Base-by-base conservation (phyloP, 2,329 filamentous ascomycete genomes). In the Fusarium sp. region DNA sequence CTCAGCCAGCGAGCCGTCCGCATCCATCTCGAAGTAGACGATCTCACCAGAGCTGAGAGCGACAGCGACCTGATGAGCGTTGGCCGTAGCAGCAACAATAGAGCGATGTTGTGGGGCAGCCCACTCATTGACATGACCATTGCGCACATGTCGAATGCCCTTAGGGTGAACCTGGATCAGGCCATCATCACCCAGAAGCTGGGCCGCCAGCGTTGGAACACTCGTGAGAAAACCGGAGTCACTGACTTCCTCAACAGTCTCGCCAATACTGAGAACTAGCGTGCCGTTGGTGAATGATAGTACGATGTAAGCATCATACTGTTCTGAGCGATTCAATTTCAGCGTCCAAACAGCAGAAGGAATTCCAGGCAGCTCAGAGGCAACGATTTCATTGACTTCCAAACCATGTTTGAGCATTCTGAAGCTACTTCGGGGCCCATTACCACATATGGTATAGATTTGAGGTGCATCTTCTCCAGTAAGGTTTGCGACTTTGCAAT, bases 11-110 rank as follows among this genome's bases (percentile, higher is more conserved):
- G 93, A 93, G 35, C 95, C 95, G 81, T 98, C 95, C 0, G 90
- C 88, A 77, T 98, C 96, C 90, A 98, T 95, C 80, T 99, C 97
- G 75, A 99, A 99, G 79, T 98, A 99, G 45, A 97, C 93, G 71
- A 99, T 95, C 81, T 99, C 96, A 41, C 95, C 95, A 13, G 95
- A 98, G 79, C 95, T 98, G 31, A 99, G 86, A 2, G 96, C 96
- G 54, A 98, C 92, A 7, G 94, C 94, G 31, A 99, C 94, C 82
- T 99, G 96, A 45, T 93, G 90, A 76, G 95, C 91, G 78, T 99
- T 99, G 20, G 95, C 96, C 3, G 95, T 92, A 38, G 95, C 97
- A 13, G 95, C 94, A 50, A 98, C 94, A 72, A 99, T 98, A 0
- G 95, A 97, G 27, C 96, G 90, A 84, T 99, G 95, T 75, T 97